Conservation (phyloP, 2,329 filamentous ascomycete species). For the Penicillium expansum region DNA sequence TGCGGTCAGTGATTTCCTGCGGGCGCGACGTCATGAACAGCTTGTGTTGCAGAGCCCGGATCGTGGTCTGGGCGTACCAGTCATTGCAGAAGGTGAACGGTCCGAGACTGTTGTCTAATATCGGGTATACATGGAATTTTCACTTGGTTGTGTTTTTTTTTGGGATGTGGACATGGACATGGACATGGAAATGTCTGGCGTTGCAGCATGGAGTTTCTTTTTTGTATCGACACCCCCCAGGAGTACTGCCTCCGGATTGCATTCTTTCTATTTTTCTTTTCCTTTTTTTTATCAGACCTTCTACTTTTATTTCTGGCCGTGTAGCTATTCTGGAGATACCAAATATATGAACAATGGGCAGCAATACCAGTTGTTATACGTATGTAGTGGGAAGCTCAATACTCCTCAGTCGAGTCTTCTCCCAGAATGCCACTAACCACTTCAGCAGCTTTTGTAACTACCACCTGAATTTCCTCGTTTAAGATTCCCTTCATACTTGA, state of each 20-base stretch:
- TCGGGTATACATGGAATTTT: slow-evolving; percentile 14
- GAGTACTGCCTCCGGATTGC: slow-evolving; percentile 14
- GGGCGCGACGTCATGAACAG: slow-evolving; percentile 85
- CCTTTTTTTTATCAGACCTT: slow-evolving; percentile 4
- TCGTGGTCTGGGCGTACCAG: slow-evolving; percentile 75
- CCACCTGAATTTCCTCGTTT: background rate
- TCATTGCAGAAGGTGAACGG: slow-evolving; percentile 82
- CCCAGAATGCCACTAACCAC: background rate
- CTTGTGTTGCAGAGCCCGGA: slow-evolving; percentile 91
- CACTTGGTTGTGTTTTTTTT: slow-evolving; percentile 11
- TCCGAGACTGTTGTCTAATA: slow-evolving; percentile 70
- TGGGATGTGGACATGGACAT: slow-evolving; percentile 3
- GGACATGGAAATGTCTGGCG: slow-evolving; percentile 6
- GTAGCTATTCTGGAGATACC: slow-evolving; percentile 28
- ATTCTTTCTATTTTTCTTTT: slow-evolving; percentile 8
- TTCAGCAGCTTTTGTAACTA: background rate
- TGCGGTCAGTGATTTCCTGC: slow-evolving; percentile 85
- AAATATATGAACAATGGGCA: slow-evolving; percentile 14
- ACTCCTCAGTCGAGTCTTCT: background rate
- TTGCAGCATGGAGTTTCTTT: slow-evolving; percentile 9
- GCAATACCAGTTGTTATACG: background rate
- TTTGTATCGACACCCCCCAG: slow-evolving; percentile 18
- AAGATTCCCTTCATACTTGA: background rate
- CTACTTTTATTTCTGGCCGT: slow-evolving; percentile 12
- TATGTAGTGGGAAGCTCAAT: background rate